phyloP scores from a whole-genome alignment of 1,139 yeast species.

The Pichia sp. region DNA sequence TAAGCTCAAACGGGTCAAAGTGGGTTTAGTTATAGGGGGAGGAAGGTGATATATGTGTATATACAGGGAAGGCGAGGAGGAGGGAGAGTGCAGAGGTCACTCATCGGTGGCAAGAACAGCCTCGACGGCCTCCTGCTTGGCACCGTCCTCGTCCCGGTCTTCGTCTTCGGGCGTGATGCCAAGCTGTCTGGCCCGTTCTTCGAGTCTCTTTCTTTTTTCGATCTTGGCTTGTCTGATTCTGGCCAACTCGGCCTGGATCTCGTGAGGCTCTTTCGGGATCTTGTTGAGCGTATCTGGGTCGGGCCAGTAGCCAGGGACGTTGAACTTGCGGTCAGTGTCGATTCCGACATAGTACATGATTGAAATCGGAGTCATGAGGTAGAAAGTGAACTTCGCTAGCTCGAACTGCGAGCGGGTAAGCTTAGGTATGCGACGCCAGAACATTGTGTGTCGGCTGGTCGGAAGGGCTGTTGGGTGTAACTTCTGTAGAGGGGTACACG shows the following conservation, averaged over 20 bases:
- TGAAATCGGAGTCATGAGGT: constrained; percentile 77
- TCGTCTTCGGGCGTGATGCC: constrained; percentile 46
- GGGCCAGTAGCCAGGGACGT: constrained; percentile 96
- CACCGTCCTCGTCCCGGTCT: constrained; percentile 11
- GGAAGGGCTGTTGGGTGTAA: too few species aligned
- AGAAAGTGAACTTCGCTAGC: constrained; percentile 65
- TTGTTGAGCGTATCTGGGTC: constrained; percentile 88
- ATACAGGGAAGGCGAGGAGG: neutral
- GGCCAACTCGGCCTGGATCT: constrained; percentile 86
- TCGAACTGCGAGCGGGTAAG: constrained; percentile 35
- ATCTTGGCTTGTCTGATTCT: constrained; percentile 71
- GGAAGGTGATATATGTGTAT: neutral
- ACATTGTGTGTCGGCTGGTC: constrained; percentile 4
- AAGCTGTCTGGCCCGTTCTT: constrained; percentile 63
- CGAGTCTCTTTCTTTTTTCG: constrained; percentile 70
- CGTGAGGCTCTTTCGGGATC: constrained; percentile 90
- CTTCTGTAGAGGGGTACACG: too few species aligned
- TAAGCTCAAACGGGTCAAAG: neutral
- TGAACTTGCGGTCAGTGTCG: constrained; percentile 82
- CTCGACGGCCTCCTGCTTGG: constrained; percentile 12
- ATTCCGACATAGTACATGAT: constrained; percentile 92
- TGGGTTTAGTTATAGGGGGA: neutral
- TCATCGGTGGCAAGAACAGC: constrained; percentile 15
- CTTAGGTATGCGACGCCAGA: constrained; percentile 20
- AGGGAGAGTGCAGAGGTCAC: neutral